Base-by-base conservation (phyloP, 2,329 filamentous ascomycete species). In the Colletotrichum orbiculare region DNA sequence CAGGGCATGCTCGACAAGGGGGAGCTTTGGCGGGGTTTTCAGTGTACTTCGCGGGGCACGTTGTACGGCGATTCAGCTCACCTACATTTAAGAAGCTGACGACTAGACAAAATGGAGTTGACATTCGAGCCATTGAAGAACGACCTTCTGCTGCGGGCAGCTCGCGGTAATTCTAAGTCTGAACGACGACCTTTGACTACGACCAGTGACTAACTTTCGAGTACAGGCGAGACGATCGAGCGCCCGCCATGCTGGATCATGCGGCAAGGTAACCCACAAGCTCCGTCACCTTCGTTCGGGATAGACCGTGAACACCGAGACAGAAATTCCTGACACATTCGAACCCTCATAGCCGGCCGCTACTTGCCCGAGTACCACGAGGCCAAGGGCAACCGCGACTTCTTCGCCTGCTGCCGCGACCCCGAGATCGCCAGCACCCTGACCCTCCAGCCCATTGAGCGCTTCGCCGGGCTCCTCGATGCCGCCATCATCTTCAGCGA, bases 401-500 rank as follows among this genome's bases (percentile, higher is more conserved):
- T 99, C 82, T 99, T 99, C 83, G 93, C 94, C 81, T 97, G 95
- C 86, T 99, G 96, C 79, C 94, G 96, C 60, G 88, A 90, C 73
- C 93, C 96, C 61, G 94, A 98, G 78, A 90, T 98, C 69, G 93
- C 96, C 54, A 97, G 94, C 38, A 96, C 92, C 43, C 83, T 99
- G 71, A 99, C 96, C 6, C 87, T 99, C 35, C 96, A 99, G 79
- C 96, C 96, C 57, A 90, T 99, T 73, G 94, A 97, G 72, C 93
- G 96, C 57, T 99, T 90, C 76, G 90, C 86, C 46, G 94, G 94
- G 47, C 89, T 99, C 67, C 88, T 99, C 71, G 96, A 99, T 78
- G 95, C 94, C 35, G 94, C 96, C 66, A 99, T 99, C 74, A 99
- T 99, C 78, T 99, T 99, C 85, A 97, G 93, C 61, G 96, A 99